Base-by-base conservation (phyloP, 169 alveolate genomes). In the Miamiensis avidus region DNA sequence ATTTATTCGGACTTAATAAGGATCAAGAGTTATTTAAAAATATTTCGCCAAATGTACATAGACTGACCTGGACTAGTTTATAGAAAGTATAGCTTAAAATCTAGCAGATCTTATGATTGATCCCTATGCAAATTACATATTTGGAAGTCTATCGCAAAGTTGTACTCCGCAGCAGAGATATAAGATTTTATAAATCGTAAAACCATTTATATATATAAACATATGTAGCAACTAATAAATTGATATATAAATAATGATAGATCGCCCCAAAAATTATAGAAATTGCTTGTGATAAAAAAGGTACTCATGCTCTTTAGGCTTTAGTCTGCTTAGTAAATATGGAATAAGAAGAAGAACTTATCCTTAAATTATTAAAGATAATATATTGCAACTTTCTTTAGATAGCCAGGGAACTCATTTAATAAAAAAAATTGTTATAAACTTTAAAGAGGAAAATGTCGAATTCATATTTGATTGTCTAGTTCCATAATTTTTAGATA, bases 61-160 rank as follows among this genome's bases (percentile, higher is more conserved):
- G 74, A 27, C n/a, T 15, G 87, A 82, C 72, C 74, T 82, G 75
- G 87, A 82, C 74, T 29, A 33, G 74, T 29, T 82, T 15, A 29
- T 85, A 31, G 27, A 65, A 27, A 85, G 77, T 34, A 77, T 85
- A 32, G 78, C 32, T 27, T 28, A 78, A 15, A 72, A 34, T 34
- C 65, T 78, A 20, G 34, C 82, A 29, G 89, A 85, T 72, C 34
- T 78, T 28, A 85, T 85, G 89, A 29, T 85, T 4, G 85, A 85
- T 78, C 89, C 89, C 0, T 85, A 85, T 78, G 89, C 89, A 25
- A 85, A 85, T 78, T 85, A 85, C 29, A 77, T 85, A 75, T 85
- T 78, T 85, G 85, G 75, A n/a, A 78, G 84, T 72, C 74, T 85
- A 15, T 75, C 79, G 34, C 31, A 79, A 28, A 79, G 78, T 77